Percentiles rank a stretch among this genome's conserved stretches.
phyloP scores from a whole-genome alignment of 768 basidiomycete species.

The Favolaschia claudopus region DNA sequence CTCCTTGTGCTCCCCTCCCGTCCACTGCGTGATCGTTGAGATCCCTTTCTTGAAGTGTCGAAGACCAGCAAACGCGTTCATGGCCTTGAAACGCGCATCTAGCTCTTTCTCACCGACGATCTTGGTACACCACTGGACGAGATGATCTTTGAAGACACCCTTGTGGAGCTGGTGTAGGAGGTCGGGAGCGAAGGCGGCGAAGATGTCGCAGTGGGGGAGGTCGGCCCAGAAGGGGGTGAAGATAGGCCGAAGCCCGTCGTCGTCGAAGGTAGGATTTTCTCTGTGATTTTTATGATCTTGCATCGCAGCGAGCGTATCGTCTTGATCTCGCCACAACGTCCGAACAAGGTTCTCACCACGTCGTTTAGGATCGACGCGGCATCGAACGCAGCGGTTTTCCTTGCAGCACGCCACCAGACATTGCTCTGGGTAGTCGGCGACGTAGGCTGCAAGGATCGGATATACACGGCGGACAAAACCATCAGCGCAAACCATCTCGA shows the following conservation, averaged over 20 bases:
- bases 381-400: slow-evolving; percentile 12
- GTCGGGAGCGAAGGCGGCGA: slow-evolving; percentile 17
- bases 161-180: slow-evolving; percentile 51
- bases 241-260: background rate
- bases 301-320: background rate
- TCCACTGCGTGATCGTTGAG: slow-evolving; percentile 9
- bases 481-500: slow-evolving; percentile 35
- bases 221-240: slow-evolving; percentile 39
- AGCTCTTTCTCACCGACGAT: slow-evolving; percentile 32
- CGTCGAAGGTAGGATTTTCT: background rate
- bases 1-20: slow-evolving; percentile 10
- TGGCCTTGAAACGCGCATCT: slow-evolving; percentile 37
- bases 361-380: slow-evolving; percentile 12
- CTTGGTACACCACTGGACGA: slow-evolving; percentile 37
- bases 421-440: slow-evolving; percentile 41
- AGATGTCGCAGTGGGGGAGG: slow-evolving; percentile 44
- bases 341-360: slow-evolving; percentile 12
- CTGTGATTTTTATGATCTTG: background rate
- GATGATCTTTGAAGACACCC: slow-evolving; percentile 48
- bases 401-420: slow-evolving; percentile 30
- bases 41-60: slow-evolving; percentile 13
- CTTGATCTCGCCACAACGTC: background rate
- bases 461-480: slow-evolving; percentile 31
- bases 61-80: slow-evolving; percentile 20
- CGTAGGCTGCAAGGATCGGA: slow-evolving; percentile 33